Evolutionary conservation across 2,329 filamentous ascomycete genomes (phyloP).

Genomic region (Alternaria sp.): DNA sequence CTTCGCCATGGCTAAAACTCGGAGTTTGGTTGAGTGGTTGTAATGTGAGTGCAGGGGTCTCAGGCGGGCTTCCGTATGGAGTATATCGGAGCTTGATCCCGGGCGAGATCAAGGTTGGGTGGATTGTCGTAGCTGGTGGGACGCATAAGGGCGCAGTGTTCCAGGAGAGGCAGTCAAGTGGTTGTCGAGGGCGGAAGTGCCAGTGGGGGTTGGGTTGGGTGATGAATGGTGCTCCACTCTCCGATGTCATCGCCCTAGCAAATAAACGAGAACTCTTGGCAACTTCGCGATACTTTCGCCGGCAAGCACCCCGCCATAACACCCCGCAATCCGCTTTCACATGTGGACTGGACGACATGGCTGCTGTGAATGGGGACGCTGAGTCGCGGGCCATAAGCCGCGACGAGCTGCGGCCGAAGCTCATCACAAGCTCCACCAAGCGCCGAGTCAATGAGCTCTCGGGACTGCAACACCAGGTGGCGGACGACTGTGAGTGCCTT

Average conservation of each 20-base stretch:
- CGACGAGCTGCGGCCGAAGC: constrained; percentile 49
- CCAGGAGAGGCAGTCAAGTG: neutral
- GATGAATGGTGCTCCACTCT: constrained; percentile 26
- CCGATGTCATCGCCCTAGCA: constrained; percentile 27
- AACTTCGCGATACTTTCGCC: constrained; percentile 20
- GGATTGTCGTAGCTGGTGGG: constrained; percentile 30
- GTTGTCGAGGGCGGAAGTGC: constrained; percentile 9
- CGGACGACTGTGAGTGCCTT: constrained; percentile 52
- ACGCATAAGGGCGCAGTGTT: constrained; percentile 44
- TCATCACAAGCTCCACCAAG: constrained; percentile 60
- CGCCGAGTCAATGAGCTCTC: constrained; percentile 56
- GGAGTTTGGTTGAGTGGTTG: neutral
- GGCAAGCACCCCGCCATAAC: constrained; percentile 33
- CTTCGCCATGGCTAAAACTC: constrained; percentile 72
- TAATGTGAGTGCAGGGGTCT: constrained; percentile 12
- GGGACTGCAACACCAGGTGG: constrained; percentile 54
- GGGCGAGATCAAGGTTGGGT: constrained; percentile 46
- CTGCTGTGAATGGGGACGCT: constrained; percentile 48
- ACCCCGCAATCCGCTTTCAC: constrained; percentile 34
- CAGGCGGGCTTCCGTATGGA: constrained; percentile 43
- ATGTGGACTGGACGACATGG: constrained; percentile 48
- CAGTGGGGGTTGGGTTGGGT: constrained; percentile 11
- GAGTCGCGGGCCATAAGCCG: constrained; percentile 43
- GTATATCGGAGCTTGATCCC: constrained; percentile 48
- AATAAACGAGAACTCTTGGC: constrained; percentile 33